Evolutionary conservation across 2,329 filamentous ascomycete species (phyloP).

Genomic region (Ilyonectria robusta): DNA sequence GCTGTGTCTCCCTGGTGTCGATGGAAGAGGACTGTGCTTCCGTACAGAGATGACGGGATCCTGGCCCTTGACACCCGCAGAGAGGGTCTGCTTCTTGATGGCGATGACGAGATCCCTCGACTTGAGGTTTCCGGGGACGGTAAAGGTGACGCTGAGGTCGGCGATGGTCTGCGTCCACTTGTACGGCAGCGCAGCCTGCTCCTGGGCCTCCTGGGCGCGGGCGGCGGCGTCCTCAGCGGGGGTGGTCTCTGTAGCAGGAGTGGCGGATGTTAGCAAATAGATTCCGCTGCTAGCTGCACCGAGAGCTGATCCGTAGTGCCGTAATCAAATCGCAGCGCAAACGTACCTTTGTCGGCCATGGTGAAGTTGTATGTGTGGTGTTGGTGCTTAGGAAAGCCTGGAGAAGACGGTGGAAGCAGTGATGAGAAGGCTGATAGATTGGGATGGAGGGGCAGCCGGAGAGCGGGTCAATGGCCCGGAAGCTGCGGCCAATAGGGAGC

Average conservation of each 20-base stretch:
- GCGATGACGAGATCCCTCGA: conserved; percentile 86
- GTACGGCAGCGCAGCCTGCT: conserved; percentile 94
- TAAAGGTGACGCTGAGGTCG: conserved; percentile 85
- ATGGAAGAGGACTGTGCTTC: conserved; percentile 20
- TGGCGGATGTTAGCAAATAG: conserved; percentile 21
- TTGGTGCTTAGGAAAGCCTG: conserved; percentile 4
- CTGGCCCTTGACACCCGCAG: conserved; percentile 90
- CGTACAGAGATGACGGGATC: conserved; percentile 84
- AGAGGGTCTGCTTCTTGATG: conserved; percentile 83
- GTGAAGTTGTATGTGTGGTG: conserved; percentile 28
- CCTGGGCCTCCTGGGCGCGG: conserved; percentile 81
- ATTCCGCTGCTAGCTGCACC: not conserved
- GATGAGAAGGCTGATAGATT: conserved; percentile 48
- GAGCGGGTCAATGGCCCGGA: not conserved
- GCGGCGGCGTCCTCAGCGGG: conserved; percentile 71
- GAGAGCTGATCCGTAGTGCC: not conserved
- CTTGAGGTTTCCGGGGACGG: conserved; percentile 86
- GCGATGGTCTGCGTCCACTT: conserved; percentile 96
- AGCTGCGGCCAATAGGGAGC: conserved; percentile 41
- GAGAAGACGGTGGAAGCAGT: conserved; percentile 33
- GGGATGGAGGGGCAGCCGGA: conserved; percentile 43
- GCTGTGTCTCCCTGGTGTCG: not conserved
- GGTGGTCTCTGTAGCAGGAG: conserved; percentile 60
- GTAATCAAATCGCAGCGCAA: not conserved
- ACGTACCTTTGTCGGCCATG: conserved; percentile 61